These are phyloP conservation scores for Didymella keratinophila DNA, from an alignment of 2,329 filamentous ascomycete genomes.

Conservation along the genomic window DNA sequence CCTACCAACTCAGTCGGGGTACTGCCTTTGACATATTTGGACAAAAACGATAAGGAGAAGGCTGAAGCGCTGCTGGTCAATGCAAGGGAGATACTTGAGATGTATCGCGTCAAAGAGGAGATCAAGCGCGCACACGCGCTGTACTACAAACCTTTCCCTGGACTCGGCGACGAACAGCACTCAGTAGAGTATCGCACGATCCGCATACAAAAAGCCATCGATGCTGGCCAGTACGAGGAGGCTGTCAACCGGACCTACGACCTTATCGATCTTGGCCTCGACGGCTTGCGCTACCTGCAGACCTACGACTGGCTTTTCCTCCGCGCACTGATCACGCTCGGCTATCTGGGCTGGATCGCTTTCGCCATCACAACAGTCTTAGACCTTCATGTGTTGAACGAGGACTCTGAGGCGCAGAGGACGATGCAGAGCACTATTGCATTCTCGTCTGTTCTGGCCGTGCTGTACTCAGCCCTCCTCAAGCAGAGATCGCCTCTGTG, in stretches of 20 bases:
- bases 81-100: slow-evolving; percentile 86
- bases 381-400: slow-evolving; percentile 84
- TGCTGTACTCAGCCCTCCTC: slow-evolving; percentile 79
- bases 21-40: slow-evolving; percentile 82
- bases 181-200: slow-evolving; percentile 72
- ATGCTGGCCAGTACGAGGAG: slow-evolving; percentile 70
- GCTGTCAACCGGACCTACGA: slow-evolving; percentile 81
- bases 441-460: slow-evolving; percentile 79
- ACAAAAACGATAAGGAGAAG: slow-evolving; percentile 76
- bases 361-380: slow-evolving; percentile 90
- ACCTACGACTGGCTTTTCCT: slow-evolving; percentile 99
- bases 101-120: slow-evolving; percentile 93
- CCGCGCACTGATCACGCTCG: slow-evolving; percentile 83
- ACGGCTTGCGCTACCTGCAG: slow-evolving; percentile 90
- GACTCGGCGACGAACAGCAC: slow-evolving; percentile 69
- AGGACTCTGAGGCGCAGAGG: slow-evolving; percentile 69
- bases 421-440: slow-evolving; percentile 65
- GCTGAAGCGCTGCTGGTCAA: slow-evolving; percentile 86
- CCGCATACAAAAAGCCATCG: slow-evolving; percentile 73
- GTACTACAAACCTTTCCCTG: slow-evolving; percentile 77
- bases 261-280: slow-evolving; percentile 77
- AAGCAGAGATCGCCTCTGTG: slow-evolving; percentile 79
- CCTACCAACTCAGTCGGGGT: slow-evolving; percentile 97
- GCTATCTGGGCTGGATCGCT: slow-evolving; percentile 94
- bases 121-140: slow-evolving; percentile 79